Conservation (phyloP, 2,329 filamentous ascomycete genomes). For the Fusarium pseudonygamai region DNA sequence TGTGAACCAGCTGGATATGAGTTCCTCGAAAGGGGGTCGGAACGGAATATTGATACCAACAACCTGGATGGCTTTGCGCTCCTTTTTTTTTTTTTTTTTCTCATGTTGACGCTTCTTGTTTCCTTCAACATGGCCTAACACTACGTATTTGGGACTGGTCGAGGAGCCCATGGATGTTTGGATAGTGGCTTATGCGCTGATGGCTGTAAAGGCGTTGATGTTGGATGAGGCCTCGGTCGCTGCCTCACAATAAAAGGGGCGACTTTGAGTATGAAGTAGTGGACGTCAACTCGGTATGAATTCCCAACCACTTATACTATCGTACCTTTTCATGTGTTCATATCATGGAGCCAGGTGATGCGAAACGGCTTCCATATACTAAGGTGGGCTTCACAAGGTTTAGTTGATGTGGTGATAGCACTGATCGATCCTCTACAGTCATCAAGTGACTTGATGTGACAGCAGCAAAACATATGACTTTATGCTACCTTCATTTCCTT, state of each 20-base stretch:
- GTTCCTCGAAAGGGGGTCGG: slow-evolving; percentile 20
- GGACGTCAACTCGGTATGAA: slow-evolving; percentile 20
- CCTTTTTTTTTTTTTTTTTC: slow-evolving; percentile 22
- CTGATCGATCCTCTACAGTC: neutral
- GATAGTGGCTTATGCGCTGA: slow-evolving; percentile 8
- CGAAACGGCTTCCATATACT: neutral
- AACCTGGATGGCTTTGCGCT: slow-evolving; percentile 33
- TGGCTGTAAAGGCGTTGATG: slow-evolving; percentile 15
- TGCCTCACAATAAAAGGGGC: slow-evolving; percentile 1
- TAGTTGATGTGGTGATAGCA: neutral
- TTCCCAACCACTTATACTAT: slow-evolving; percentile 13
- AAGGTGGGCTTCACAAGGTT: neutral
- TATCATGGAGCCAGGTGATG: neutral
- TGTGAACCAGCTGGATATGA: slow-evolving; percentile 24
- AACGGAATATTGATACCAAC: slow-evolving; percentile 41
- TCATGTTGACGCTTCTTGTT: slow-evolving; percentile 2
- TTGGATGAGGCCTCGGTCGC: neutral
- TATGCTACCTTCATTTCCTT: neutral
- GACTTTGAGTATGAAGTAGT: slow-evolving; percentile 4
- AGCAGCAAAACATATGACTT: neutral
- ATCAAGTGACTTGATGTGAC: neutral
- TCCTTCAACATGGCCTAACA: neutral
- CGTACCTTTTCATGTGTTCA: neutral
- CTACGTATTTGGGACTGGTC: neutral
- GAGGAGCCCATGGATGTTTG: neutral